A percentile compares a stretch with the other conserved stretches of the same genome.
Conservation (phyloP, 2,329 filamentous ascomycete genomes). For the Monilinia aucupariae region DNA sequence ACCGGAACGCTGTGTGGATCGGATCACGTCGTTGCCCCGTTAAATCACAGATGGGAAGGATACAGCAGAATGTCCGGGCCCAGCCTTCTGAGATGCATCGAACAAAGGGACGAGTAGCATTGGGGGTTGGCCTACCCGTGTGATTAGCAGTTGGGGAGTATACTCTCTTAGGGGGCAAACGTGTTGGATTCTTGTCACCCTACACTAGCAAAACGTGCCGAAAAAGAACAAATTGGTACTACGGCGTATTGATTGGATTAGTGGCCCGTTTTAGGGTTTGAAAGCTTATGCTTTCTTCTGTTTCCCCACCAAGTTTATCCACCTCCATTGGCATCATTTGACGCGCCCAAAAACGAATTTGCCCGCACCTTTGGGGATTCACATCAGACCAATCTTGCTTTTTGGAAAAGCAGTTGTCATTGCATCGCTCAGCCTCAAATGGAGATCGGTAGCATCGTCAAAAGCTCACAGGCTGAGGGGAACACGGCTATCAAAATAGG, state of each 20-base stretch:
- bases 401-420: not conserved
- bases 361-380: not conserved
- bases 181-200: conserved; percentile 1
- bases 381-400: not conserved
- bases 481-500: not conserved
- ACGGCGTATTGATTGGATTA: not conserved
- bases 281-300: conserved; percentile 7
- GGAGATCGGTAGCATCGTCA: not conserved
- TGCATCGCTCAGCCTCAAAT: not conserved
- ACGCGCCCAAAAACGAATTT: conserved; percentile 3
- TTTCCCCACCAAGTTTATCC: not conserved
- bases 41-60: not conserved
- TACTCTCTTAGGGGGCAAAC: not conserved
- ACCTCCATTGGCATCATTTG: not conserved
- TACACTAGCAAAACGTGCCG: not conserved
- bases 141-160: not conserved
- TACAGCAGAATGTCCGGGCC: not conserved
- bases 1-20: conserved; percentile 7
- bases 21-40: conserved; percentile 8
- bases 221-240: not conserved
- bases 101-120: not conserved
- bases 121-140: not conserved
- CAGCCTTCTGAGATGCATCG: not conserved
- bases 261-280: not conserved
- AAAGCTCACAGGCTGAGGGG: not conserved